These are phyloP conservation scores for Ceratocystis cacaofunesta DNA, from an alignment of 2,329 filamentous ascomycete genomes.

Conservation along the genomic window DNA sequence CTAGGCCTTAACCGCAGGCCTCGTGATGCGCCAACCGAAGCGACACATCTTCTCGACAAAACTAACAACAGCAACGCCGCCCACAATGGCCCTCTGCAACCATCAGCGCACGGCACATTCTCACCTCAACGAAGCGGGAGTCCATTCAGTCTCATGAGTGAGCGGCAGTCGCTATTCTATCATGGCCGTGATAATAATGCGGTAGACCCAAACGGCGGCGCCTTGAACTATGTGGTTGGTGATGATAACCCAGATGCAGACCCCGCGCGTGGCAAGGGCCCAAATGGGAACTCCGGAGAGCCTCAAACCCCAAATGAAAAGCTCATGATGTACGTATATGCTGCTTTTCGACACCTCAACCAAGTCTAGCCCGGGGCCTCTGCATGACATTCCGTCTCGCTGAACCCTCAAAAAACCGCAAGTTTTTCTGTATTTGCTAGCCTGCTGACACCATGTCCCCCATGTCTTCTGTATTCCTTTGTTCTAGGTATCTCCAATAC, in stretches of 20 bases:
- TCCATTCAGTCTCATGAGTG: slow-evolving; percentile 12
- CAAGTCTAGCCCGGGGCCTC: not conserved
- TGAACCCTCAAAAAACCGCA: too few relatives aligned
- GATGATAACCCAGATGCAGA: not conserved
- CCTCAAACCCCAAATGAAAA: slow-evolving; percentile 7
- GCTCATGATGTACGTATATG: slow-evolving; percentile 9
- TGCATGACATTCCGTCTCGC: too few relatives aligned
- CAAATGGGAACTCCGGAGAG: not conserved
- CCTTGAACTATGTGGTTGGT: not conserved
- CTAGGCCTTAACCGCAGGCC: not conserved
- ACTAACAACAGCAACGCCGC: not conserved
- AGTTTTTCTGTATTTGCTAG: not conserved
- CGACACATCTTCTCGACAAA: slow-evolving; percentile 7
- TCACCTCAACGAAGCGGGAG: not conserved
- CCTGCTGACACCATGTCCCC: not conserved
- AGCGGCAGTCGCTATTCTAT: slow-evolving; percentile 5
- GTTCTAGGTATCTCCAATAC: slow-evolving; percentile 66
- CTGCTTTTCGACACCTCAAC: not conserved
- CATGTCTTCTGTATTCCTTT: slow-evolving; percentile 2
- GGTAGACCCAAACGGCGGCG: not conserved
- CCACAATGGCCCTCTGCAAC: not conserved
- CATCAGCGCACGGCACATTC: slow-evolving; percentile 4
- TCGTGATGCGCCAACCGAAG: slow-evolving; percentile 4
- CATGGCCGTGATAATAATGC: not conserved
- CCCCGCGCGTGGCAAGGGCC: not conserved